Base-by-base conservation (phyloP, 2,329 filamentous ascomycete species). In the Botrytis hyacinthi region DNA sequence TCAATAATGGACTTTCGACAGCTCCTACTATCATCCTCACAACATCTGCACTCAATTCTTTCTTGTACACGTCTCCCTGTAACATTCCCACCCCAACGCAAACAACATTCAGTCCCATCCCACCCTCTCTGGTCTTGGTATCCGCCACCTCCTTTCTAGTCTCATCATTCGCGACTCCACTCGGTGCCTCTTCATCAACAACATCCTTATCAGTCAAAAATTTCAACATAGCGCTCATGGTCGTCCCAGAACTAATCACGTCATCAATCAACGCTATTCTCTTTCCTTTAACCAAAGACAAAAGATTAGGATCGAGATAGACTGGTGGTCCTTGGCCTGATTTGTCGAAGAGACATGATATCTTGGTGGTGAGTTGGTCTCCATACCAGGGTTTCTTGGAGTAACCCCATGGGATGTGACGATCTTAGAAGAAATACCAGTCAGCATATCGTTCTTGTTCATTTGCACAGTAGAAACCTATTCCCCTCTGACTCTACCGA, bases 221-320 rank as follows among this genome's bases (percentile, higher is more conserved):
- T 18, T 46, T 51, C 40, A 71, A 18, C 26, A 63, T 71, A 16
- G 42, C 40, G 12, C 26, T n/a, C 20, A 71, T 71, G 0, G 44
- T 71, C 12, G 32, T 44, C 44, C 57, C 69, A 40, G 54, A 63
- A 54, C 42, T 71, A 51, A 71, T 63, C 22, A 51, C 69, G 26
- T 71, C 69, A 42, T 71, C 59, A 42, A 71, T 63, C 42, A 71
- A 48, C 32, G 44, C 57, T 20, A 71, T 63, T 29, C 59, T 61
- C 14, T 71, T 71, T 18, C 59, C 69, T 16, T 63, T 32, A 16
- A 63, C 9, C 20, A 71, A 61, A 8, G 57, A 10, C 32, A 71
- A 44, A 29, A 71, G 69, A 51, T 63, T 71, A 5, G 59, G 69
- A 48, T 71, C 57, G 14, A 71, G 40, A 40, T 63, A 71, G 29